These are phyloP conservation scores for Dalbergia cultrata DNA, from an alignment of 306 rosid species.

Conservation along the genomic window DNA sequence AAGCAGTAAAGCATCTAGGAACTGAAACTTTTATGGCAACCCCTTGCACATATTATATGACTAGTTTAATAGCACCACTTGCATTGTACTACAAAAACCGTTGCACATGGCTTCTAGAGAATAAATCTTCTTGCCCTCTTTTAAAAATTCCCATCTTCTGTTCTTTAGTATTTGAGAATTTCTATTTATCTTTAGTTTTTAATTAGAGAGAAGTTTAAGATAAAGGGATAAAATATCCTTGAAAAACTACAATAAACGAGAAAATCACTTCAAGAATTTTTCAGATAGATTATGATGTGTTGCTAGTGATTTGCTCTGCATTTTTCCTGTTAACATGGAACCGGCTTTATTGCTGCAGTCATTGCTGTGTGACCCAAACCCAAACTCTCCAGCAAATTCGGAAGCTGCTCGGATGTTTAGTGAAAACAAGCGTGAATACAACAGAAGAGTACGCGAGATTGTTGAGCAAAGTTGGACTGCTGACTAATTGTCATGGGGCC, in stretches of 20 bases:
- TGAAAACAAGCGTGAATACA: slow-evolving; percentile 96
- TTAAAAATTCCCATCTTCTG: neutral
- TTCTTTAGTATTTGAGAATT: neutral
- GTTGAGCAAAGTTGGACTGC: slow-evolving; percentile 95
- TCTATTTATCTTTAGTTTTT: neutral
- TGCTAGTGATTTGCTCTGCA: too few relatives aligned
- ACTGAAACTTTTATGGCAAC: neutral
- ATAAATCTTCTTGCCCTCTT: neutral
- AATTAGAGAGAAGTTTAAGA: neutral
- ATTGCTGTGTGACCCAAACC: slow-evolving; percentile 96
- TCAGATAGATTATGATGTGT: too few relatives aligned
- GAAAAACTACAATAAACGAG: neutral
- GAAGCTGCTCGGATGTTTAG: slow-evolving; percentile 99
- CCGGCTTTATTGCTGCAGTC: slow-evolving; percentile 70
- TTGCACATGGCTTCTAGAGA: neutral
- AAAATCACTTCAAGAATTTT: neutral
- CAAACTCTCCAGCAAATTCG: slow-evolving; percentile 97
- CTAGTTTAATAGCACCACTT: neutral
- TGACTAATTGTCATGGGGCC: slow-evolving; percentile 55
- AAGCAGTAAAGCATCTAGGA: neutral
- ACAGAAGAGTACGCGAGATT: slow-evolving; percentile 84
- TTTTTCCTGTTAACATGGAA: neutral
- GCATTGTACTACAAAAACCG: neutral
- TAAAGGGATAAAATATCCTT: neutral
- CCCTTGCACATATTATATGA: too few relatives aligned